phyloP scores from a whole-genome alignment of 257 asterid genomes.

The Catharanthus roseus region DNA sequence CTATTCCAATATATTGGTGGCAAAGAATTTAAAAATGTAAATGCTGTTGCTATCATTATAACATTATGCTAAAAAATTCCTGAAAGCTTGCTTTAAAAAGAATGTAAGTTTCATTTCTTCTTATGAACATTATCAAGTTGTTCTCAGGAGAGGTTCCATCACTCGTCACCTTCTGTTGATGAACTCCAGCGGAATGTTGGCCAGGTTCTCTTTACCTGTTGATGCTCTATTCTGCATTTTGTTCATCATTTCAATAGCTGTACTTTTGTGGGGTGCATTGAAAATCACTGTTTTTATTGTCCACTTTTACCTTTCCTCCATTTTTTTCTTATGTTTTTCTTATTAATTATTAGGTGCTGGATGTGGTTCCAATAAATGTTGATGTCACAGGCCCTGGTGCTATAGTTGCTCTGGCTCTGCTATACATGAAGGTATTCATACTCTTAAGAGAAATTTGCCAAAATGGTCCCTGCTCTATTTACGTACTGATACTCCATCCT shows the following conservation, averaged over 20 bases:
- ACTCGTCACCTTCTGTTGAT: conserved; percentile 42
- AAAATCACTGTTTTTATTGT: not conserved
- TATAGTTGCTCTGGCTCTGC: conserved; percentile 74
- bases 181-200: conserved; percentile 67
- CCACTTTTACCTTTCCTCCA: conserved; percentile 7
- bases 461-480: conserved; percentile 6
- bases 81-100: conserved; percentile 13
- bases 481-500: not conserved
- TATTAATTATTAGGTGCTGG: conserved; percentile 47
- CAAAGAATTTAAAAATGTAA: conserved; percentile 63
- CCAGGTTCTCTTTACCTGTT: conserved; percentile 45
- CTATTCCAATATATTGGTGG: conserved; percentile 83
- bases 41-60: conserved; percentile 15
- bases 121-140: conserved; percentile 9
- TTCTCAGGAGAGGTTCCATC: conserved; percentile 54
- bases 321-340: conserved; percentile 17
- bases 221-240: conserved; percentile 4
- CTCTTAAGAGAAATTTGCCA: conserved; percentile 11
- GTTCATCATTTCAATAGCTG: not conserved
- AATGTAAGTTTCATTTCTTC: conserved; percentile 22
- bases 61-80: not conserved
- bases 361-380: conserved; percentile 62
- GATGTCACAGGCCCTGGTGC: conserved; percentile 99
- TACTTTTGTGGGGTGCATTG: not conserved
- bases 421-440: conserved; percentile 73